These are phyloP conservation scores for Orychophragmus violaceus DNA, from an alignment of 345 rosid genomes.

Conservation along the genomic window DNA sequence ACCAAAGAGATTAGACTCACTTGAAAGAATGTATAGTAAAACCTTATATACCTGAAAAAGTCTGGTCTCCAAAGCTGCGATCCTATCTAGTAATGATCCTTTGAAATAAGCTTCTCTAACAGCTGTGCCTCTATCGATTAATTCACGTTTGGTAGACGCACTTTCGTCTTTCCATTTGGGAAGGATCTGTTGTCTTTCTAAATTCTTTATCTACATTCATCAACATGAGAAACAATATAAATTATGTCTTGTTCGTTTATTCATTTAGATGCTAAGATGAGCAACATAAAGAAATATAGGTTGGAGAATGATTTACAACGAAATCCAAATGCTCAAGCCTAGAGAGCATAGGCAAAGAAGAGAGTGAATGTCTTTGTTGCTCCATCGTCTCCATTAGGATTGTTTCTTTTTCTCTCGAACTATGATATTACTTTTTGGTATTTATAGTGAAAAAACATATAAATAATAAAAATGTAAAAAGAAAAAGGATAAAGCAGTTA, in stretches of 20 bases:
- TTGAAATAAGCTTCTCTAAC: slow-evolving; percentile 55
- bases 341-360: slow-evolving; percentile 46
- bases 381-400: slow-evolving; percentile 43
- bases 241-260: too few species aligned
- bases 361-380: slow-evolving; percentile 33
- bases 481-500: slow-evolving; percentile 28
- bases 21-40: not conserved
- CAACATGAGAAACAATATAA: too few species aligned
- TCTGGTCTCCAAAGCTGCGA: slow-evolving; percentile 56
- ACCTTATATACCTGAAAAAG: slow-evolving; percentile 59
- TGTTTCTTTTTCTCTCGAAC: not conserved
- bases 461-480: not conserved
- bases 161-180: slow-evolving; percentile 35
- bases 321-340: slow-evolving; percentile 76
- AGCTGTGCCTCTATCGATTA: slow-evolving; percentile 47
- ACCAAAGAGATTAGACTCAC: not conserved
- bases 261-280: too few species aligned
- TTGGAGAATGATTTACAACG: slow-evolving; percentile 37
- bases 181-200: slow-evolving; percentile 49
- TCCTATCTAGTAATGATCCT: slow-evolving; percentile 71
- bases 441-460: not conserved
- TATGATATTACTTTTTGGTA: not conserved
- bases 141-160: slow-evolving; percentile 7
- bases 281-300: too few species aligned
- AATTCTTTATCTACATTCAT: slow-evolving; percentile 47